These are phyloP conservation scores for Fagus sylvatica DNA, from an alignment of 306 rosid species.

Conservation along the genomic window DNA sequence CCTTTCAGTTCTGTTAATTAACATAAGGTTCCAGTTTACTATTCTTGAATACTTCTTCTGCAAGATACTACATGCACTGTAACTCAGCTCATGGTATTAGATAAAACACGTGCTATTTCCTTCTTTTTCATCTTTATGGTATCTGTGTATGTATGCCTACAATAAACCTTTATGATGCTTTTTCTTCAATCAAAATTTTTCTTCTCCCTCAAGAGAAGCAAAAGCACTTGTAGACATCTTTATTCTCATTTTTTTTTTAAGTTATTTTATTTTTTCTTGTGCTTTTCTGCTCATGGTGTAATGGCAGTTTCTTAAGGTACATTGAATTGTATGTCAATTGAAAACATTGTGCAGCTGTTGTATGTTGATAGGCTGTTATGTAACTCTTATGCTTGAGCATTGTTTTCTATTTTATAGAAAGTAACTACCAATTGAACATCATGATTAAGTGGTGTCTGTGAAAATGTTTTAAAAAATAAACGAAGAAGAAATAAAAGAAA, in stretches of 20 bases:
- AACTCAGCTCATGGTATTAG: neutral
- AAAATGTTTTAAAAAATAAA: neutral
- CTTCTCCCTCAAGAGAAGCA: neutral
- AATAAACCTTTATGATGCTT: no score
- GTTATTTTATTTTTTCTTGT: neutral
- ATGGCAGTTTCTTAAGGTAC: neutral
- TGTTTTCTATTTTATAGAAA: neutral
- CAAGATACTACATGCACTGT: neutral
- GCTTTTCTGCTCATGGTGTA: neutral
- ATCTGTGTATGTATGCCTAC: no score
- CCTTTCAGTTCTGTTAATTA: neutral
- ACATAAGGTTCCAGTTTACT: neutral
- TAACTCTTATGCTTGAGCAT: neutral
- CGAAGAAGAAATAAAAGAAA: neutral
- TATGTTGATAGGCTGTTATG: neutral
- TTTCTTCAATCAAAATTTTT: neutral
- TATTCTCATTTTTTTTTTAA: neutral
- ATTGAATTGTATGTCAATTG: no score
- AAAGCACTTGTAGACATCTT: neutral
- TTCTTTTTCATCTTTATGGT: neutral
- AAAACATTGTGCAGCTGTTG: neutral
- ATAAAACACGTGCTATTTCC: neutral
- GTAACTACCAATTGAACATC: neutral
- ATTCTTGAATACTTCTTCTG: neutral
- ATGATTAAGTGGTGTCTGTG: neutral